Conservation (phyloP, 2,329 filamentous ascomycete genomes). For the Gaeumannomyces tritici region DNA sequence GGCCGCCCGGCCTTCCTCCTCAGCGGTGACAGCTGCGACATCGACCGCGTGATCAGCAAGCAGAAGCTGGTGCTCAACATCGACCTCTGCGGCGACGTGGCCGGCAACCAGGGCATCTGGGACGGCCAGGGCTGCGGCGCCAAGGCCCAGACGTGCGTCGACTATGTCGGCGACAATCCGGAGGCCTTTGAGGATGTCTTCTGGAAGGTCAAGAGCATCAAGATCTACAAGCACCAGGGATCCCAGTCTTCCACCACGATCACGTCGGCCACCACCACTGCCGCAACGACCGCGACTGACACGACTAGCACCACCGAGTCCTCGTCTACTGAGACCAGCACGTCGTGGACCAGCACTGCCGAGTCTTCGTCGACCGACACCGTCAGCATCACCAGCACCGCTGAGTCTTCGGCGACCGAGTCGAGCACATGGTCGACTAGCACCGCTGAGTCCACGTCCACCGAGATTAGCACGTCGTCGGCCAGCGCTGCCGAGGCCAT, state of each 20-base stretch:
- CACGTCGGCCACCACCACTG: conserved; percentile 6
- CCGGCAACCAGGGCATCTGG: conserved; percentile 27
- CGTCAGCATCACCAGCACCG: too few species aligned
- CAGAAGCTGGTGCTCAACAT: conserved; percentile 69
- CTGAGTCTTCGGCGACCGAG: too few species aligned
- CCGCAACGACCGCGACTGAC: conserved; percentile 4
- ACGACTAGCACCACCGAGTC: not conserved
- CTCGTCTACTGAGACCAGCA: too few species aligned
- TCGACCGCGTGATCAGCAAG: conserved; percentile 50
- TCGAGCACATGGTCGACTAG: too few species aligned
- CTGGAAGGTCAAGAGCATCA: conserved; percentile 34
- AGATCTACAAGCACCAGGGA: conserved; percentile 18
- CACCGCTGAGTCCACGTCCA: not conserved
- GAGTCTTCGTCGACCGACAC: not conserved
- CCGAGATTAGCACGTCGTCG: not conserved
- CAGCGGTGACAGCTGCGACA: conserved; percentile 48
- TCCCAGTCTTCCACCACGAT: too few species aligned
- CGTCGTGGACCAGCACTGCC: not conserved
- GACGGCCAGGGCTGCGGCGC: conserved; percentile 13
- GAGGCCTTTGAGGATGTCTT: conserved; percentile 24
- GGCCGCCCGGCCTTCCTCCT: conserved; percentile 54
- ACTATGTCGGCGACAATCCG: conserved; percentile 27
- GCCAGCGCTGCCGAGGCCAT: too few species aligned
- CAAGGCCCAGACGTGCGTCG: conserved; percentile 18
- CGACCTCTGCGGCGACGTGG: conserved; percentile 65